A percentile compares a stretch with the other conserved stretches of the same genome.
Conservation (phyloP, 805 yeast genomes). For the Schwanniomyces polymorphus region DNA sequence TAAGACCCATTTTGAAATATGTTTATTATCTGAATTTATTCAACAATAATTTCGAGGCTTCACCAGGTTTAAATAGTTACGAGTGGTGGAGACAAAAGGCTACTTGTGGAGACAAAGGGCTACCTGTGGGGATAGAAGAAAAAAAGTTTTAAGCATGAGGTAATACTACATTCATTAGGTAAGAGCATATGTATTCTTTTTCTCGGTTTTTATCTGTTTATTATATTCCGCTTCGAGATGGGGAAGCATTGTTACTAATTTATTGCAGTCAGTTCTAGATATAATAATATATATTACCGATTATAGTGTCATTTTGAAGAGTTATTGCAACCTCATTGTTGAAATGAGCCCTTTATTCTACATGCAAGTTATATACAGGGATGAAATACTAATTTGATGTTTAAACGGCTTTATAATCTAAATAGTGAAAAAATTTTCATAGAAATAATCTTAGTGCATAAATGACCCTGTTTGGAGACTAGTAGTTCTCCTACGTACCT, state of each 20-base stretch:
- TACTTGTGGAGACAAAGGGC: too few species aligned
- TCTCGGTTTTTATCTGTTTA: background rate
- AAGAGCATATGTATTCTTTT: background rate
- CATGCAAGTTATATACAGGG: background rate
- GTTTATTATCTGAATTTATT: background rate
- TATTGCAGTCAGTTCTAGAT: background rate
- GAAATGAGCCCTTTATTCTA: background rate
- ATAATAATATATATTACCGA: background rate
- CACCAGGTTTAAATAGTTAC: background rate
- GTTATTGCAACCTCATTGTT: background rate
- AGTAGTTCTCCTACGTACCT: too few species aligned
- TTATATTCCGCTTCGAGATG: background rate
- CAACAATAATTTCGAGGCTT: background rate
- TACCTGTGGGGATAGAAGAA: too few species aligned
- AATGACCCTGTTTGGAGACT: too few species aligned
- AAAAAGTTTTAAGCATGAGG: background rate
- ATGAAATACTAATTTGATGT: too few species aligned
- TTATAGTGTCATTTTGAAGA: background rate
- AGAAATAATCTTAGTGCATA: too few species aligned
- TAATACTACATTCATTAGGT: background rate
- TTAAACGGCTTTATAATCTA: too few species aligned
- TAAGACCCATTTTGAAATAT: background rate
- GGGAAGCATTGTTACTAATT: background rate
- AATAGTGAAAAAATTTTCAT: too few species aligned
- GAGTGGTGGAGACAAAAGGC: background rate